Conservation (phyloP, 2,329 filamentous ascomycete species). For the Clarireedia monteithiana region DNA sequence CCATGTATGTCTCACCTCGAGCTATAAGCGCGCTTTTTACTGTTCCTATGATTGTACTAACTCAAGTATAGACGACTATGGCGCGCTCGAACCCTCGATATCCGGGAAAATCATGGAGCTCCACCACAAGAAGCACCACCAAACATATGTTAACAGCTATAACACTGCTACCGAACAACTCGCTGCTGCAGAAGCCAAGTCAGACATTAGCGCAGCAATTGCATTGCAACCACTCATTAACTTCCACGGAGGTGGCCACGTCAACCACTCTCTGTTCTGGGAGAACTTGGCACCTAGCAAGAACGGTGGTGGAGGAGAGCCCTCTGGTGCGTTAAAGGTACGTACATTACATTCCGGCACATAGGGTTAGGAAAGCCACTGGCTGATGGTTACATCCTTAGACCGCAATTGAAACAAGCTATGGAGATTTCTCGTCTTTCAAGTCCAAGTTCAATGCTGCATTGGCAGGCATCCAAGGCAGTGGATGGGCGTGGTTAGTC, state of each 20-base stretch:
- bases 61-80: slow-evolving; percentile 71
- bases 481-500: slow-evolving; percentile 50
- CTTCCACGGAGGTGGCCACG: slow-evolving; percentile 60
- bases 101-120: slow-evolving; percentile 94
- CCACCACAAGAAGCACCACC: slow-evolving; percentile 90
- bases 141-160: slow-evolving; percentile 86
- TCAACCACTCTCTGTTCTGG: slow-evolving; percentile 64
- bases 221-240: slow-evolving; percentile 51
- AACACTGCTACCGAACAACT: slow-evolving; percentile 73
- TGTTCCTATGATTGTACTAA: not conserved
- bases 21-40: not conserved
- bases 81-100: slow-evolving; percentile 78
- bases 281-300: slow-evolving; percentile 60
- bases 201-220: slow-evolving; percentile 45
- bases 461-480: slow-evolving; percentile 52
- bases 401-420: slow-evolving; percentile 33
- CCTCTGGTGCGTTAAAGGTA: slow-evolving; percentile 40
- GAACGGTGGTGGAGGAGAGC: slow-evolving; percentile 55
- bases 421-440: slow-evolving; percentile 44
- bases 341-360: not conserved
- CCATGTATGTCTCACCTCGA: slow-evolving; percentile 45
- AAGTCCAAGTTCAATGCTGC: slow-evolving; percentile 52
- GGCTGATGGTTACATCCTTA: slow-evolving; percentile 8
- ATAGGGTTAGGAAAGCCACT: not conserved
- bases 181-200: slow-evolving; percentile 44